Percentiles rank a stretch among this genome's conserved stretches.
phyloP scores from a whole-genome alignment of 75 land plant genomes.

The Selaginella tamariscina region DNA sequence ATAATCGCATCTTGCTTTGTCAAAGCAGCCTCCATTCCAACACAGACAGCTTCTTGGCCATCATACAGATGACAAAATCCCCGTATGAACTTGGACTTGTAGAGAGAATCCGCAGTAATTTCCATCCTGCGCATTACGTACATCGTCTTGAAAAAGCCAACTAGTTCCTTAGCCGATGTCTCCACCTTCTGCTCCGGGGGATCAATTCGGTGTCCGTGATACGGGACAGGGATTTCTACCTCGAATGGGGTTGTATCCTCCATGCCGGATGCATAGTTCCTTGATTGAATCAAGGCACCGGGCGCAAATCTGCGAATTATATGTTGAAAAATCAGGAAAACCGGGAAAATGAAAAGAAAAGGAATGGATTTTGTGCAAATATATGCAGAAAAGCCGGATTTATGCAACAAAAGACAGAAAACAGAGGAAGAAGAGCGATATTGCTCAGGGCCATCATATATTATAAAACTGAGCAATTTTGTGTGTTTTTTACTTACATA shows the following conservation, averaged over 20 bases:
- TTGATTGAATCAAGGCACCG: too few relatives aligned
- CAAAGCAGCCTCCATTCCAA: slow-evolving; percentile 90
- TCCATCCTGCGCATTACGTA: slow-evolving; percentile 82
- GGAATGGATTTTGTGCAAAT: too few relatives aligned
- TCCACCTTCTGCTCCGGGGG: slow-evolving; percentile 61
- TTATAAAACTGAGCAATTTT: too few relatives aligned
- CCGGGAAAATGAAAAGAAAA: too few relatives aligned
- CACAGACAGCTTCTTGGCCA: slow-evolving; percentile 88
- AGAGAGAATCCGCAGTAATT: slow-evolving; percentile 83
- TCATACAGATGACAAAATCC: slow-evolving; percentile 95
- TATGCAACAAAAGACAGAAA: too few relatives aligned
- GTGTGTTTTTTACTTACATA: too few relatives aligned
- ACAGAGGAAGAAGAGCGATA: too few relatives aligned
- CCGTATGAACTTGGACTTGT: slow-evolving; percentile 84
- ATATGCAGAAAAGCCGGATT: too few relatives aligned
- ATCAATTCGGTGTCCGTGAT: slow-evolving; percentile 55
- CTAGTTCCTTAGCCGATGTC: slow-evolving; percentile 57
- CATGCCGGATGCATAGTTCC: neutral
- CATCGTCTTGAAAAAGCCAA: slow-evolving; percentile 73
- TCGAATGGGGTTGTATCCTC: slow-evolving; percentile 23
- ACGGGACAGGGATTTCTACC: slow-evolving; percentile 66
- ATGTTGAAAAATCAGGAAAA: too few relatives aligned
- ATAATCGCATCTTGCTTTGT: slow-evolving; percentile 61
- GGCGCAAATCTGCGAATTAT: too few relatives aligned
- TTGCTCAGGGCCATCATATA: too few relatives aligned